Conservation (phyloP, 257 asterid species). For the Plectranthus barbatus region DNA sequence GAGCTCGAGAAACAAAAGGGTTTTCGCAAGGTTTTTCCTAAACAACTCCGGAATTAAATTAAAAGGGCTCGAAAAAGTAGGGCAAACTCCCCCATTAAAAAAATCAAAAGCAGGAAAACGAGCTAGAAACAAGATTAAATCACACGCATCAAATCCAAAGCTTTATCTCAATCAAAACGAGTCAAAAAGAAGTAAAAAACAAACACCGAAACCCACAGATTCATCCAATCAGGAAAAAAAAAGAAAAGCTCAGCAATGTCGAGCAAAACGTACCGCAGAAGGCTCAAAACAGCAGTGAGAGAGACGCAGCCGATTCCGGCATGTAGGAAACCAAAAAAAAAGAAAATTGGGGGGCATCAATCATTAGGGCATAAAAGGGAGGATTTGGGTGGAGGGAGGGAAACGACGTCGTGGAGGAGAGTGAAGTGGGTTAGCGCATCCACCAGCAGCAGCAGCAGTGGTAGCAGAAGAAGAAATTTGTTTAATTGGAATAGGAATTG, state of each 20-base stretch:
- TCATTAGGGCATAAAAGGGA: slow-evolving; percentile 12
- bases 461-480: neutral
- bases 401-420: slow-evolving; percentile 23
- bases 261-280: slow-evolving; percentile 18
- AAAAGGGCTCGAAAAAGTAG: slow-evolving; percentile 10
- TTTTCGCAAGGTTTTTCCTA: neutral
- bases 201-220: slow-evolving; percentile 3
- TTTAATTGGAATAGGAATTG: slow-evolving; percentile 19
- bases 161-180: slow-evolving; percentile 12
- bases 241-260: neutral
- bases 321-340: slow-evolving; percentile 7
- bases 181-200: neutral
- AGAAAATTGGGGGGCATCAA: neutral
- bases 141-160: neutral
- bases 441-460: no score
- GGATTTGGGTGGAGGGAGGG: neutral
- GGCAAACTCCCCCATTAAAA: slow-evolving; percentile 1
- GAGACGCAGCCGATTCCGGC: slow-evolving; percentile 24
- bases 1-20: slow-evolving; percentile 17
- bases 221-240: neutral
- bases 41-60: slow-evolving; percentile 20
- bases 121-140: neutral
- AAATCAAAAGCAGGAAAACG: neutral
- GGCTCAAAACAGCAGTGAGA: slow-evolving; percentile 22
- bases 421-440: neutral